These are phyloP conservation scores for Hypocrella siamensis DNA, from an alignment of 2,329 filamentous ascomycete species.

Conservation along the genomic window DNA sequence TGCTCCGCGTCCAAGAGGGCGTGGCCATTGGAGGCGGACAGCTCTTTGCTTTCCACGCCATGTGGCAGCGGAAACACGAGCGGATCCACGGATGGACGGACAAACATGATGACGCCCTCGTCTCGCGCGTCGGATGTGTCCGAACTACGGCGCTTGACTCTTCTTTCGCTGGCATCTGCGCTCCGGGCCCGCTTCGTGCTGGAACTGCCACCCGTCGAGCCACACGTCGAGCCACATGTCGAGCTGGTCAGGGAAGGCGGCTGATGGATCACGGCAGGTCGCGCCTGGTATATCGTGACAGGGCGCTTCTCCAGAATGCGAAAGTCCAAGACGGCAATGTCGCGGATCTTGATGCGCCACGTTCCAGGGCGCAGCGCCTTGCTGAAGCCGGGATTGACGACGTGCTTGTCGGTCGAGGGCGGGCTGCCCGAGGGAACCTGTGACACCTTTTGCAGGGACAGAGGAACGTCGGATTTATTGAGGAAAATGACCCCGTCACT, in stretches of 20 bases:
- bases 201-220: slow-evolving; percentile 18
- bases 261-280: slow-evolving; percentile 12
- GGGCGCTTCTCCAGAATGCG: slow-evolving; percentile 40
- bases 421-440: slow-evolving; percentile 21
- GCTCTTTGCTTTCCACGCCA: slow-evolving; percentile 28
- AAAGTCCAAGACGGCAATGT: slow-evolving; percentile 38
- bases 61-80: slow-evolving; percentile 36
- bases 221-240: too few species aligned
- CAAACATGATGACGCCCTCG: slow-evolving; percentile 39
- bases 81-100: slow-evolving; percentile 31
- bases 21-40: slow-evolving; percentile 29
- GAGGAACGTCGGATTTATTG: slow-evolving; percentile 39
- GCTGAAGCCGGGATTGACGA: slow-evolving; percentile 26
- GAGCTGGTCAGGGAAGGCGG: slow-evolving; percentile 17
- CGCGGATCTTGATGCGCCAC: slow-evolving; percentile 37
- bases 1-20: slow-evolving; percentile 34
- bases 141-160: slow-evolving; percentile 25
- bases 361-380: slow-evolving; percentile 36
- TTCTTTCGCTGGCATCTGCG: slow-evolving; percentile 26
- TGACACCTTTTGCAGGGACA: slow-evolving; percentile 30
- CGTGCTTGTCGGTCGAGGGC: slow-evolving; percentile 24
- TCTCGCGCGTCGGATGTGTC: slow-evolving; percentile 16
- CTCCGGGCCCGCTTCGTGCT: slow-evolving; percentile 35
- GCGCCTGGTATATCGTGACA: slow-evolving; percentile 21
- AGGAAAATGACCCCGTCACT: slow-evolving; percentile 42